phyloP scores from a whole-genome alignment of 1,284 basidiomycete species.

The Tilletiaria anomala region DNA sequence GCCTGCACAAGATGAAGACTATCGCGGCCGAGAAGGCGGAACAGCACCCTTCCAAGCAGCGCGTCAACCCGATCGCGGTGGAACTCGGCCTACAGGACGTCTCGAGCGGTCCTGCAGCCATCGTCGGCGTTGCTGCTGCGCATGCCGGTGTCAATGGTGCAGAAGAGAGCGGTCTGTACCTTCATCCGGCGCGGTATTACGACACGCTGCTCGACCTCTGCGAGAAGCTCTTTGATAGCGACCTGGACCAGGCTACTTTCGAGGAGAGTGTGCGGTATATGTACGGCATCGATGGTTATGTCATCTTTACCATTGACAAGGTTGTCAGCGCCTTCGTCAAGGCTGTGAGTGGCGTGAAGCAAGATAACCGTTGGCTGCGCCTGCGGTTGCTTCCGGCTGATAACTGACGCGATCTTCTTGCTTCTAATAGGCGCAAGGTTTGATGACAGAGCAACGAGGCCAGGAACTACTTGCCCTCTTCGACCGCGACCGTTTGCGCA shows the following conservation, averaged over 20 bases:
- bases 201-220: conserved; percentile 77
- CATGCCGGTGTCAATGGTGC: conserved; percentile 2
- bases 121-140: conserved; percentile 16
- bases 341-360: too few species aligned
- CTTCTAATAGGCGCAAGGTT: conserved; percentile 47
- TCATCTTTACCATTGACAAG: conserved; percentile 86
- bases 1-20: conserved; percentile 61
- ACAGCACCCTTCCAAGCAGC: not conserved
- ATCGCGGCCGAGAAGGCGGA: conserved; percentile 46
- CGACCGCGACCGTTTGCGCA: conserved; percentile 53
- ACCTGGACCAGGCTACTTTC: conserved; percentile 74
- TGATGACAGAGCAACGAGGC: conserved; percentile 64
- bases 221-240: conserved; percentile 81
- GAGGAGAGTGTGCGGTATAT: conserved; percentile 94
- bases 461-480: conserved; percentile 70
- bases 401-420: not conserved
- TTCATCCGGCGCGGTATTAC: conserved; percentile 52
- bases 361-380: too few species aligned
- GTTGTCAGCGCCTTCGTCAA: conserved; percentile 50
- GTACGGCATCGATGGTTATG: conserved; percentile 87
- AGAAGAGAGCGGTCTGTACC: conserved; percentile 22
- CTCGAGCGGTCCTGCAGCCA: conserved; percentile 40
- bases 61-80: conserved; percentile 47
- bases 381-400: too few species aligned
- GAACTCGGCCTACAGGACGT: conserved; percentile 53